Evolutionary conservation across 352 stramenopile species (phyloP), one percentile per base, ranked within the genome.

Genomic region (Globisporangium solare): DNA sequence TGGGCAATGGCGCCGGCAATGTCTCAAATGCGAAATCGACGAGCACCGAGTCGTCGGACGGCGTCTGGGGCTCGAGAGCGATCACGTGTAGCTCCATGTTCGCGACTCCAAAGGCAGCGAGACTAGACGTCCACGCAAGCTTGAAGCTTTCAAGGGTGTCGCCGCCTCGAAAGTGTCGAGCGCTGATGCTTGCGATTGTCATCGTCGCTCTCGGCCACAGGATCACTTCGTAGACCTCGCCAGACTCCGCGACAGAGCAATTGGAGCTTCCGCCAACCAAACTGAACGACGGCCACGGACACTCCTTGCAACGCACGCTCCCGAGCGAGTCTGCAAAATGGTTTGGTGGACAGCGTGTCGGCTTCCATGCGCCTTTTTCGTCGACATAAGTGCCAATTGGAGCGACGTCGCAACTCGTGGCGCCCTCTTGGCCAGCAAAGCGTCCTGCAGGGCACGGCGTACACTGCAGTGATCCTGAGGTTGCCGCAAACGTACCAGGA

Each of bases 201-300:
- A 61, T 61, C 17, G 47, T 45, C 55, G 54, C 2, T 2, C 47
- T 46, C 2, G 55, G 55, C 55, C 55, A 61, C 22, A 61, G 32
- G 47, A 61, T 46, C 32, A 55, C 43, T 47, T 55, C 55, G 39
- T 61, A 55, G 22, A 61, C 20, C 35, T 61, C 47, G 8, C 55
- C 55, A 6, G 47, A 11, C 1, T 40, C n/a, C n/a, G 55, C 47
- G 12, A 27, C 32, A 12, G 35, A 42, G 6, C 55, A 61, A 14
- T 8, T 17, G 7, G 37, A 37, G 5, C 47, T 21, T 1, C 55
- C 55, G 10, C 55, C 47, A 13, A 53, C 46, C n/a, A 50, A 20
- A 45, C 55, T 61, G 55, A 61, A 61, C 32, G 55, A 50, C 17
- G 46, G 55, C 55, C 55, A 61, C 35, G 55, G 55, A 50, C 55